Conservation (phyloP, 768 basidiomycete species). For the Hemileccinum rubropunctum region DNA sequence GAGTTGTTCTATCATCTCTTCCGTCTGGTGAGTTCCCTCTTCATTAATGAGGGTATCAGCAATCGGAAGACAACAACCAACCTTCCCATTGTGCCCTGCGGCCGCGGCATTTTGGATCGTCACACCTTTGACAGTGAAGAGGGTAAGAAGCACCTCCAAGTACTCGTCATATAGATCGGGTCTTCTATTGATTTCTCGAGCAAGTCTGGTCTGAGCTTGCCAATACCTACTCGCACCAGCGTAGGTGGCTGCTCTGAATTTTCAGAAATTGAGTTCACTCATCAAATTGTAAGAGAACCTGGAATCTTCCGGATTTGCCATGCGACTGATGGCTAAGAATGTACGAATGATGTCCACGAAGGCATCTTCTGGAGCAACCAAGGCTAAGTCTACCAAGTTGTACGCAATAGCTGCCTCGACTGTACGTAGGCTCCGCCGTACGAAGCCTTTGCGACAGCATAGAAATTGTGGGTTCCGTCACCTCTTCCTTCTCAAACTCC, state of each 20-base stretch:
- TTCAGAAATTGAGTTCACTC: not conserved
- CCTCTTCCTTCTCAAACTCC: constrained; percentile 85
- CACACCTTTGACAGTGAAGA: constrained; percentile 90
- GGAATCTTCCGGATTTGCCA: constrained; percentile 83
- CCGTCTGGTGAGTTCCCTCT: constrained; percentile 44
- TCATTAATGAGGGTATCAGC: constrained; percentile 6
- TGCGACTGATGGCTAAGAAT: constrained; percentile 81
- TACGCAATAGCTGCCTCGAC: constrained; percentile 91
- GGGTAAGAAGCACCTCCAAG: constrained; percentile 73
- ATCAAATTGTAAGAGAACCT: constrained; percentile 90
- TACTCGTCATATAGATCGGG: constrained; percentile 80
- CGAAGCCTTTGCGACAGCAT: constrained; percentile 89
- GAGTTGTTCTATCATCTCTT: constrained; percentile 83
- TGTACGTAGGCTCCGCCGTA: constrained; percentile 77
- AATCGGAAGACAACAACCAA: constrained; percentile 27
- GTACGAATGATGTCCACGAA: constrained; percentile 83
- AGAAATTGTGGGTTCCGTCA: constrained; percentile 85
- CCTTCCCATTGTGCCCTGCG: constrained; percentile 65
- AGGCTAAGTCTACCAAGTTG: constrained; percentile 86
- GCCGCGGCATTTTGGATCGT: constrained; percentile 82
- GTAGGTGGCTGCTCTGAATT: not conserved
- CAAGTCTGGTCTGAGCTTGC: constrained; percentile 89
- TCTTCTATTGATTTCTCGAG: constrained; percentile 69
- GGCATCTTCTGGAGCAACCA: constrained; percentile 70
- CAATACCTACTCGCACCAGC: constrained; percentile 52